Evolutionary conservation across 75 land plant species (phyloP).

Genomic region (Pseudotsuga menziesii): DNA sequence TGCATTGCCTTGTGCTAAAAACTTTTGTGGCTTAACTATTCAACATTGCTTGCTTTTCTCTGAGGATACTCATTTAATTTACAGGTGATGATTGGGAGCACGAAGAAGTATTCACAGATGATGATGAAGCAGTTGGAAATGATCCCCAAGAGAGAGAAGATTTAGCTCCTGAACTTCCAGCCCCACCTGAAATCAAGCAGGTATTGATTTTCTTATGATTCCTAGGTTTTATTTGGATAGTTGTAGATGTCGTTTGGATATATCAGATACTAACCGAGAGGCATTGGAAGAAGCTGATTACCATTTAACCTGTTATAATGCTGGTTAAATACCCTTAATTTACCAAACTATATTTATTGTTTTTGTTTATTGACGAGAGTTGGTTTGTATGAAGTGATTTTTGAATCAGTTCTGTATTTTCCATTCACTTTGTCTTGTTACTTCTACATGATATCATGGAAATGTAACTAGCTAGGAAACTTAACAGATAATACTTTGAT

Average conservation of each 20-base stretch:
- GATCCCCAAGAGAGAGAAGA: slow-evolving; percentile 95
- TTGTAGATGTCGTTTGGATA: neutral
- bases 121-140: slow-evolving; percentile 96
- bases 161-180: slow-evolving; percentile 89
- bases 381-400: neutral
- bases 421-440: neutral
- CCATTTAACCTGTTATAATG: neutral
- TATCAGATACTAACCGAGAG: neutral
- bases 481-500: no score
- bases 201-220: slow-evolving; percentile 16
- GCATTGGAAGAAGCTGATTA: neutral
- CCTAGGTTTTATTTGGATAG: slow-evolving; percentile 1
- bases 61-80: neutral
- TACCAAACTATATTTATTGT: neutral
- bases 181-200: slow-evolving; percentile 98
- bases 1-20: neutral
- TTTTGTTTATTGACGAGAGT: neutral
- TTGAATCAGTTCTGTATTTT: neutral
- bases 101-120: slow-evolving; percentile 99
- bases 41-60: neutral
- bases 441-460: neutral
- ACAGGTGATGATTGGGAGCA: slow-evolving; percentile 99
- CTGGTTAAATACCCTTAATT: neutral
- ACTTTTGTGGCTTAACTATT: neutral
- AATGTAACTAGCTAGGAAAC: no score